Conservation (phyloP, 2,329 filamentous ascomycete species). For the Ascochyta lentis region DNA sequence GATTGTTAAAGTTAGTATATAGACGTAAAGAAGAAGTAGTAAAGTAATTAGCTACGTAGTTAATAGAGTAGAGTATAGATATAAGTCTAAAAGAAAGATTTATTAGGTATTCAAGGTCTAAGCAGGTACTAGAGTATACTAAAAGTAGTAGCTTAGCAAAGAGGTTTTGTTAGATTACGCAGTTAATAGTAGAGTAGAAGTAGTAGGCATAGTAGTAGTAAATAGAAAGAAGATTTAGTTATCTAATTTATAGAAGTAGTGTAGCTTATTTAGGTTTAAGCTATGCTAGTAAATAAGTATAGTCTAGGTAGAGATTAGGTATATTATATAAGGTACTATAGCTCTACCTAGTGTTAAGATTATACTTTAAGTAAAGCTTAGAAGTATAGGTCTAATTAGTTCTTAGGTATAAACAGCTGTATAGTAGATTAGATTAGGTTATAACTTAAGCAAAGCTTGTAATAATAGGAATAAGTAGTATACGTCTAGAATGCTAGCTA, state of each 20-base stretch:
- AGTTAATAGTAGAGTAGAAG: constrained; percentile 8
- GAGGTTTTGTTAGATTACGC: constrained; percentile 16
- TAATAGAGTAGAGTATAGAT: neutral
- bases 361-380: too few relatives aligned
- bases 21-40: too few relatives aligned
- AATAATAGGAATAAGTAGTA: too few relatives aligned
- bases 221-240: constrained; percentile 3
- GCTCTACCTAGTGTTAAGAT: too few relatives aligned
- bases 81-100: constrained; percentile 1
- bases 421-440: too few relatives aligned
- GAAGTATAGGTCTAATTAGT: too few relatives aligned
- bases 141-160: constrained; percentile 15
- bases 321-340: too few relatives aligned
- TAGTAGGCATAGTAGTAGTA: neutral
- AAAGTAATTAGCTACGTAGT: neutral
- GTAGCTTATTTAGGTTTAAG: neutral
- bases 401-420: too few relatives aligned
- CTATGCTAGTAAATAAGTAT: neutral
- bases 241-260: constrained; percentile 1
- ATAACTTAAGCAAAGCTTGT: too few relatives aligned
- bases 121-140: constrained; percentile 2
- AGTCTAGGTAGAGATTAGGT: too few relatives aligned
- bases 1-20: constrained; percentile 8
- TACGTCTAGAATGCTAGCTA: too few relatives aligned
- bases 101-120: constrained; percentile 11